Evolutionary conservation across 306 rosid species (phyloP).

Genomic region (Cajanus cajan): DNA sequence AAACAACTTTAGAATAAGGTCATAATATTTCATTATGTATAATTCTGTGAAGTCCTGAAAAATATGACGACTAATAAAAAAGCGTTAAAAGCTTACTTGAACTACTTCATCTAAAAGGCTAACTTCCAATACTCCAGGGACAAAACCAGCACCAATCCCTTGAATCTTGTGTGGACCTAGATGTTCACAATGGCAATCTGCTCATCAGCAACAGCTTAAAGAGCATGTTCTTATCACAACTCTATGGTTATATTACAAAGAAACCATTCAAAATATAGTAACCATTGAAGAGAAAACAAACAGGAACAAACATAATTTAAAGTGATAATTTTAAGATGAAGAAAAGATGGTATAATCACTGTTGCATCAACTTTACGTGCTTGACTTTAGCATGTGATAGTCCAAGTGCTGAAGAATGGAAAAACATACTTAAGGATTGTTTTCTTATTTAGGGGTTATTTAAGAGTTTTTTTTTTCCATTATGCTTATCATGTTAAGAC

Average conservation of each 20-base stretch:
- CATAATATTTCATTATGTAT: background rate
- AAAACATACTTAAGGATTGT: background rate
- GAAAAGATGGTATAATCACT: background rate
- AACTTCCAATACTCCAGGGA: conserved; percentile 64
- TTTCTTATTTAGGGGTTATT: background rate
- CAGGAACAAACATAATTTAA: background rate
- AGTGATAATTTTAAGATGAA: background rate
- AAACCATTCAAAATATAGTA: background rate
- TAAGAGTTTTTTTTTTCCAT: background rate
- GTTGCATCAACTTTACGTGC: background rate
- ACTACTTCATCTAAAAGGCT: conserved; percentile 51
- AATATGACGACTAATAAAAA: background rate
- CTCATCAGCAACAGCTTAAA: conserved; percentile 7
- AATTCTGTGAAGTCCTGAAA: background rate
- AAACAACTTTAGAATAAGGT: background rate
- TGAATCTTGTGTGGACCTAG: conserved; percentile 75
- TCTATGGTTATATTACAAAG: background rate
- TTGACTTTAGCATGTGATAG: background rate
- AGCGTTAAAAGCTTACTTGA: conserved; percentile 44
- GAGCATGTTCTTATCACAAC: background rate
- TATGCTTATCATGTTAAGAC: background rate
- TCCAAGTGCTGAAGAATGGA: background rate
- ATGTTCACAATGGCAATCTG: conserved; percentile 11
- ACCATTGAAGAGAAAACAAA: background rate
- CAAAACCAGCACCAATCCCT: conserved; percentile 76